Conservation (phyloP, 1,284 basidiomycete genomes). For the Puccinia novopanici region DNA sequence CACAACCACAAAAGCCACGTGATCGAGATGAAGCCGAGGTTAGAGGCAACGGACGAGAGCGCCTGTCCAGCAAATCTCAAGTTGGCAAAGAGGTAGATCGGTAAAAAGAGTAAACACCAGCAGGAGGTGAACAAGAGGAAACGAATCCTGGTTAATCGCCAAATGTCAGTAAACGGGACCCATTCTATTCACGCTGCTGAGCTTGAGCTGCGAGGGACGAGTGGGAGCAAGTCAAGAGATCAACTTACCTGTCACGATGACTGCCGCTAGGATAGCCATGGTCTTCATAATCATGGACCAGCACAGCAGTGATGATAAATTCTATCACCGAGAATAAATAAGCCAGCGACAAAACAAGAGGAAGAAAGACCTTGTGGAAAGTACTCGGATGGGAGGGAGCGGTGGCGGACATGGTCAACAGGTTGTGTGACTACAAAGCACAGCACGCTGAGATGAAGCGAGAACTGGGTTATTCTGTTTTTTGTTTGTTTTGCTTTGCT, state of each 20-base stretch:
- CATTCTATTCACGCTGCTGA: not conserved
- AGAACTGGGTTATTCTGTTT: too few relatives aligned
- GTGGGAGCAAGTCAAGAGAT: not conserved
- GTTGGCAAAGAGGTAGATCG: conserved; percentile 30
- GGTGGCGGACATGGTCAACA: conserved; percentile 22
- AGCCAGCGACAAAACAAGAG: not conserved
- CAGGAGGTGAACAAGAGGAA: conserved; percentile 47
- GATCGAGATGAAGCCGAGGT: conserved; percentile 29
- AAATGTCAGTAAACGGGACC: not conserved
- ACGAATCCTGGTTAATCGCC: conserved; percentile 16
- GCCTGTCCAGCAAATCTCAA: not conserved
- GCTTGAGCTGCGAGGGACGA: not conserved
- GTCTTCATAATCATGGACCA: conserved; percentile 40
- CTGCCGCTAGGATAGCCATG: conserved; percentile 27
- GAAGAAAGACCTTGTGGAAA: conserved; percentile 11
- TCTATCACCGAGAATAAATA: conserved; percentile 34
- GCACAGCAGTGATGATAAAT: conserved; percentile 46
- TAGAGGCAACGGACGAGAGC: conserved; percentile 31
- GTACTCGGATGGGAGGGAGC: conserved; percentile 8
- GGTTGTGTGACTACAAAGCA: not conserved
- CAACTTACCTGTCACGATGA: conserved; percentile 43
- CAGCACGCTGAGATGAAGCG: not conserved
- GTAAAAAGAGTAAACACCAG: conserved; percentile 38
- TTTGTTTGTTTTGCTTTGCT: too few relatives aligned
- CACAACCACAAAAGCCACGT: conserved; percentile 48